Conservation (phyloP, 208 protist genomes). For the Acanthamoeba divionensis region DNA sequence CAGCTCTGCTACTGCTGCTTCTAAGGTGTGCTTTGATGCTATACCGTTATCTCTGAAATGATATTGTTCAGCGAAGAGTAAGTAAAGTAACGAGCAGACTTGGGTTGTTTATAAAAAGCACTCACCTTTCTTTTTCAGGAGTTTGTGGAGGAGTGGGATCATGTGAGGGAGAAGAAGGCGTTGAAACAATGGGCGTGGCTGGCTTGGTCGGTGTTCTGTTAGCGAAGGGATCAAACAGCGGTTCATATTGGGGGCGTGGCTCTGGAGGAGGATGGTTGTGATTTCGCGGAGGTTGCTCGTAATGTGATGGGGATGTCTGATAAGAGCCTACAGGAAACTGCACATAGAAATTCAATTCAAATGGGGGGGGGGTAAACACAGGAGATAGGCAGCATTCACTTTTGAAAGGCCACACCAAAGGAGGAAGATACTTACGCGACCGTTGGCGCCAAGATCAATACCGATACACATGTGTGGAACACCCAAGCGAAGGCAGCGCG, state of each 20-base stretch:
- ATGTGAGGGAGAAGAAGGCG: neutral
- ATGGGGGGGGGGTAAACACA: no score
- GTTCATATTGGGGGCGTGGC: neutral
- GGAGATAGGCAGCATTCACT: no score
- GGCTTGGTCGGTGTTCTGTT: neutral
- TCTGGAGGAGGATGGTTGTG: no score
- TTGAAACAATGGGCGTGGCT: neutral
- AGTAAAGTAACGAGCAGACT: no score
- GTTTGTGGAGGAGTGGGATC: neutral
- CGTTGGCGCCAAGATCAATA: neutral
- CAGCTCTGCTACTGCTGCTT: no score
- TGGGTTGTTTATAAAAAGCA: no score
- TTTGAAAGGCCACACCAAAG: no score
- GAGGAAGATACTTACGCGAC: neutral
- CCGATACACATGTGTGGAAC: constrained; percentile 36
- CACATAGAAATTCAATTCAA: no score
- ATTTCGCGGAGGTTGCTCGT: neutral
- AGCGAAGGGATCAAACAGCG: neutral
- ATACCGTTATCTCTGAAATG: no score
- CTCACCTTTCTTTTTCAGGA: no score
- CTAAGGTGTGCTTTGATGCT: no score
- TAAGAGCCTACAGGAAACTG: neutral
- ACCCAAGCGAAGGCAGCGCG: neutral
- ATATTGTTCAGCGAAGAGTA: no score
- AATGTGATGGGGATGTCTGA: neutral